Conservation (phyloP, 2,329 filamentous ascomycete genomes). For the Phialophora tarda region DNA sequence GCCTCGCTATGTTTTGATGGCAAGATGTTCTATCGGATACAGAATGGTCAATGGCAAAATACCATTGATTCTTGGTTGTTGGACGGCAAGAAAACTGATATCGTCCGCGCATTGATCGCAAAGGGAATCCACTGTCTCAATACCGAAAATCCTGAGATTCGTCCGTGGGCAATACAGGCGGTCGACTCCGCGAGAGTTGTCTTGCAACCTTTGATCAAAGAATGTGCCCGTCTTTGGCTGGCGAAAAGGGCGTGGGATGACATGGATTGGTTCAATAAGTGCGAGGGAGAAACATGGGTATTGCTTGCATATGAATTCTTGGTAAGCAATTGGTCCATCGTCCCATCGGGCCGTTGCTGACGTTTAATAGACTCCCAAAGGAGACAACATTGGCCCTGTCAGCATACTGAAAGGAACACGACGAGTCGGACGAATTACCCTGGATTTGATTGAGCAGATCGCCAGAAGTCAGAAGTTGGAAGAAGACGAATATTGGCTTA, state of each 20-base stretch:
- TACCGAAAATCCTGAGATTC: slow-evolving; percentile 2
- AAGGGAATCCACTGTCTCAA: slow-evolving; percentile 7
- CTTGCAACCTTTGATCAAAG: slow-evolving; percentile 10
- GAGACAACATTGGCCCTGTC: slow-evolving; percentile 6
- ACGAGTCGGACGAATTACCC: slow-evolving; percentile 12
- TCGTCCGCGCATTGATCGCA: slow-evolving; percentile 8
- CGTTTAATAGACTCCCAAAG: slow-evolving; percentile 6
- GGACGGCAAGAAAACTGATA: slow-evolving; percentile 1
- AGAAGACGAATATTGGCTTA: slow-evolving; percentile 24
- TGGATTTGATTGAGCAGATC: slow-evolving; percentile 20
- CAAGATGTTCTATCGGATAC: slow-evolving; percentile 12
- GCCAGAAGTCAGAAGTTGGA: slow-evolving; percentile 15
- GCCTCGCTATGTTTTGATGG: slow-evolving; percentile 16
- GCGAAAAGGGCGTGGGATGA: slow-evolving; percentile 11
- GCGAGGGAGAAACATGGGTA: slow-evolving; percentile 11
- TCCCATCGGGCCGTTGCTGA: background rate
- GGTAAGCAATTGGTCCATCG: slow-evolving; percentile 4
- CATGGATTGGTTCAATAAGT: slow-evolving; percentile 14
- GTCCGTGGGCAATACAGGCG: slow-evolving; percentile 9
- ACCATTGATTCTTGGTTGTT: slow-evolving; percentile 13
- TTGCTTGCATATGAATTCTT: slow-evolving; percentile 14
- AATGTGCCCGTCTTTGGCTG: slow-evolving; percentile 13
- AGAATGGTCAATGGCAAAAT: slow-evolving; percentile 7
- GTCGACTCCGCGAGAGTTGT: slow-evolving; percentile 6
- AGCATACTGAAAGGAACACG: slow-evolving; percentile 12